These are phyloP conservation scores for Talaromyces adpressus DNA, from an alignment of 495 filamentous ascomycete genomes.

Conservation along the genomic window DNA sequence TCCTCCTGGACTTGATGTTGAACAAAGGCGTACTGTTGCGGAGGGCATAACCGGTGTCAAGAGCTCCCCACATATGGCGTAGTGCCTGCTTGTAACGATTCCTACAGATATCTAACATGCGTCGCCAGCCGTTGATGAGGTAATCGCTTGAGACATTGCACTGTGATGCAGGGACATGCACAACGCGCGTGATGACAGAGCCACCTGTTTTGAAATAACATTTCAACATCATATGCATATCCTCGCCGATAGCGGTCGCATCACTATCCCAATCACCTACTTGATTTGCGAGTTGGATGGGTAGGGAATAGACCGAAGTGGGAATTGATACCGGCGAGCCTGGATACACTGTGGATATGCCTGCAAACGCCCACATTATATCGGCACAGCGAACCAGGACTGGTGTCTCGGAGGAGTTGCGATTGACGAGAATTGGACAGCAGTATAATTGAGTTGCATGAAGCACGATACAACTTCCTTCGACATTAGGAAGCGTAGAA, in stretches of 20 bases:
- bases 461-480: too few species aligned
- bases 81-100: conserved; percentile 60
- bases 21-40: conserved; percentile 15
- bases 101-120: conserved; percentile 37
- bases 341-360: conserved; percentile 56
- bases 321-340: conserved; percentile 54
- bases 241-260: conserved; percentile 62
- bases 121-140: conserved; percentile 36
- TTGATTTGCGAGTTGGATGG: conserved; percentile 51
- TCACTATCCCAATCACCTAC: conserved; percentile 62
- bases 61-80: conserved; percentile 64
- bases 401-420: conserved; percentile 58
- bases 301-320: conserved; percentile 63
- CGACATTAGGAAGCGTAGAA: too few species aligned
- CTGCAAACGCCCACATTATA: conserved; percentile 57
- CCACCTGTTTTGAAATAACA: conserved; percentile 64
- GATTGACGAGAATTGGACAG: conserved; percentile 62
- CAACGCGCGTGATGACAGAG: conserved; percentile 41
- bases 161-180: conserved; percentile 58
- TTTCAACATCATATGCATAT: conserved; percentile 68
- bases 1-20: conserved; percentile 13
- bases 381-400: conserved; percentile 60
- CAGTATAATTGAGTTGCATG: conserved; percentile 36
- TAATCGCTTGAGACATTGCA: conserved; percentile 52
- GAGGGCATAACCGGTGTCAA: conserved; percentile 57